These are phyloP conservation scores for Pseudogymnoascus sp. DNA, from an alignment of 2,329 filamentous ascomycete genomes.

Conservation along the genomic window DNA sequence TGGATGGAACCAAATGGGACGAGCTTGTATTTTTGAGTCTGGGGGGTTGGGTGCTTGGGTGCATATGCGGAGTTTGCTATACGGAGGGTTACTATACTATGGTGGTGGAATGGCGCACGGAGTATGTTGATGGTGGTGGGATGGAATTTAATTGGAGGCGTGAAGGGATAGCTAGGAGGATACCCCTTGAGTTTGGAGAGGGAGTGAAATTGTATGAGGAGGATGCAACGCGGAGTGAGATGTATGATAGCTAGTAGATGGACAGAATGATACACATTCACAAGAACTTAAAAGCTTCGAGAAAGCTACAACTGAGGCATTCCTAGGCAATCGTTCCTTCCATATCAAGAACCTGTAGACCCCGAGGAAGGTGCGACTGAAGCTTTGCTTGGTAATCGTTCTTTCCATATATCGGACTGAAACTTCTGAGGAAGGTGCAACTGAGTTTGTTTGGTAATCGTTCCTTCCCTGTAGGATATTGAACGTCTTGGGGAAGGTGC, in stretches of 20 bases:
- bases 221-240: neutral
- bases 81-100: neutral
- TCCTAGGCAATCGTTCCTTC: no score
- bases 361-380: no score
- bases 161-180: neutral
- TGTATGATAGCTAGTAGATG: constrained; percentile 1
- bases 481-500: no score
- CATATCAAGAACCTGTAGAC: no score
- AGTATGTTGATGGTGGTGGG: neutral
- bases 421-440: no score
- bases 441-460: no score
- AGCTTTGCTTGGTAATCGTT: no score
- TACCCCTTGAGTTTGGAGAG: neutral
- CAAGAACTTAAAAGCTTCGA: neutral
- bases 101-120: neutral
- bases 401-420: no score
- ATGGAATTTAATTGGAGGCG: neutral
- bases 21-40: constrained; percentile 2
- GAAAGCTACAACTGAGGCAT: no score
- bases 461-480: no score
- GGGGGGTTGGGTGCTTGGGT: neutral
- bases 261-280: neutral
- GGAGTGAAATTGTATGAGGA: neutral
- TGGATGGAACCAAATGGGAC: constrained; percentile 1
- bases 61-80: constrained; percentile 3